Evolutionary conservation across 2,329 filamentous ascomycete genomes (phyloP).

Genomic region (Neoscytalidium dimidiatum): DNA sequence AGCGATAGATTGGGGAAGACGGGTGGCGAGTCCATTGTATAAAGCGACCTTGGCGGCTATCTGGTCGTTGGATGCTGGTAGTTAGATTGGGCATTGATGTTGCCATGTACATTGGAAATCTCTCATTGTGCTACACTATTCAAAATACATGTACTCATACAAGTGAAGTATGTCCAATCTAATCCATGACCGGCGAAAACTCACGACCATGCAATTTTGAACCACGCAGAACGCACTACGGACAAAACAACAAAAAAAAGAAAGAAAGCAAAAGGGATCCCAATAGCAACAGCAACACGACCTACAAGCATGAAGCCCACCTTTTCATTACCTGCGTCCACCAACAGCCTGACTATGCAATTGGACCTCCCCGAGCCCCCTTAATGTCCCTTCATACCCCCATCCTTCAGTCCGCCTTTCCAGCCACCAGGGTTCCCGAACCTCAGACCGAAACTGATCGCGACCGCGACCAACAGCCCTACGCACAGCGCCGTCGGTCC

Average conservation of each 20-base stretch:
- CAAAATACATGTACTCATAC: not conserved
- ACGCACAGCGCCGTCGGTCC: conserved; percentile 78
- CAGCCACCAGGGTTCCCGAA: conserved; percentile 55
- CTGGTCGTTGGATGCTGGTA: no score
- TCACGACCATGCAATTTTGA: not conserved
- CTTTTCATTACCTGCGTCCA: not conserved
- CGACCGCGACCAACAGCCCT: conserved; percentile 72
- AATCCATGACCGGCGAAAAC: not conserved
- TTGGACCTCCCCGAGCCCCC: not conserved
- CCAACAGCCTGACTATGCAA: not conserved
- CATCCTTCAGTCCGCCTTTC: conserved; percentile 48
- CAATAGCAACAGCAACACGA: no score
- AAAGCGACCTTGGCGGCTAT: no score
- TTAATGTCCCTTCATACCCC: conserved; percentile 21
- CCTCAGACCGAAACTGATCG: conserved; percentile 78
- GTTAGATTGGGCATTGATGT: no score
- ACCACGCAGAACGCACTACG: not conserved
- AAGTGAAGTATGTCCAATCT: not conserved
- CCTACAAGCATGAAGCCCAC: no score
- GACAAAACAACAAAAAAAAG: no score
- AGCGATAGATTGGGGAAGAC: no score
- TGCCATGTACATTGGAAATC: no score
- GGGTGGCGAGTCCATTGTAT: no score
- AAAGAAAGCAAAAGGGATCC: no score
- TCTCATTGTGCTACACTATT: not conserved